A percentile compares a stretch with the other conserved stretches of the same genome.
Conservation (phyloP, 2,329 filamentous ascomycete species). For the Elsinoe batatas region DNA sequence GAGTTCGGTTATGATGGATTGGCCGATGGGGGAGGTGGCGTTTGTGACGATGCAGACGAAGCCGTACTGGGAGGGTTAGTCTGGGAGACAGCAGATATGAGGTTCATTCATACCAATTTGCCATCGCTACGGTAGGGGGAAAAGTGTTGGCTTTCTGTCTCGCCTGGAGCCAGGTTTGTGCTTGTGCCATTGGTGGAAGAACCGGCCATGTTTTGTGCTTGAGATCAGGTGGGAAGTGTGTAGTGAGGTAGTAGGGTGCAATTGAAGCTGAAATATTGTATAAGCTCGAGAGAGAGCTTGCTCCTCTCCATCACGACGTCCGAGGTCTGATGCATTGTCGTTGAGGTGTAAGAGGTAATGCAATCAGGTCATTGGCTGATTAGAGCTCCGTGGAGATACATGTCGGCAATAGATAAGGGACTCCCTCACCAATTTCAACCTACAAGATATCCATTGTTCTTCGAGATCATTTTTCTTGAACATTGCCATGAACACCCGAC, state of each 20-base stretch:
- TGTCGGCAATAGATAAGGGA: neutral
- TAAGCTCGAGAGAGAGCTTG: neutral
- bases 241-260: neutral
- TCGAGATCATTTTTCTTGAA: no score
- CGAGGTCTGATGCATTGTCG: neutral
- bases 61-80: constrained; percentile 39
- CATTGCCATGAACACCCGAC: no score
- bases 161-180: constrained; percentile 7
- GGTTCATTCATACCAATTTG: constrained; percentile 38
- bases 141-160: constrained; percentile 35
- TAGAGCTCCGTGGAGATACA: constrained; percentile 11
- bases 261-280: neutral
- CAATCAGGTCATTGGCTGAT: constrained; percentile 11
- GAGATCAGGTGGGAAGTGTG: neutral
- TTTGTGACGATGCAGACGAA: constrained; percentile 57
- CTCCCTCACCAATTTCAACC: neutral
- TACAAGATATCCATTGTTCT: no score
- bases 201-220: neutral
- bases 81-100: neutral
- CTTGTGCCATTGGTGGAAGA: neutral
- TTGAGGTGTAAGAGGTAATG: constrained; percentile 7
- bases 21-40: constrained; percentile 50
- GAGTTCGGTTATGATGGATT: constrained; percentile 50
- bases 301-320: neutral
- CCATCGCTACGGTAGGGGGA: constrained; percentile 49